Evolutionary conservation across 164 flowering plant genomes (phyloP), one percentile per base, ranked within the genome.

Genomic region (Magnolia kwangsiensis): DNA sequence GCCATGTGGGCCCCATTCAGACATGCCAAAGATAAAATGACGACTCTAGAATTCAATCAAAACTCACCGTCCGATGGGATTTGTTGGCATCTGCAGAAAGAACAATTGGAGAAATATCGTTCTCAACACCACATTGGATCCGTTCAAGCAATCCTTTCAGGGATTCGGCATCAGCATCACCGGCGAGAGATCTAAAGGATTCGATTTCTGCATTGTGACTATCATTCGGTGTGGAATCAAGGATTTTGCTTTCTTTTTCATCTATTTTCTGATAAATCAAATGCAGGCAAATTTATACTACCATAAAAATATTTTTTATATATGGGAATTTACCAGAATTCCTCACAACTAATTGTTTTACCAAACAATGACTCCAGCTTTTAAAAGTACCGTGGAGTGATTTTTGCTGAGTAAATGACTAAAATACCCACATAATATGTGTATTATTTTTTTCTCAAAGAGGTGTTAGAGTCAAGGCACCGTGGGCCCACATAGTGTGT

Each of bases 31-130:
- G 8, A 21, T 21, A 37, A 55, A 55, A 16, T 55, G 61, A 37
- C 45, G 8, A 10, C 61, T 55, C 18, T 13, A 77, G 16, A 72
- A 74, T 49, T 58, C n/a, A 67, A 49, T 67, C 23, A 69, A 81
- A 74, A 83, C 90, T 84, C 82, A 89, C 98, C 83, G 97, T 96
- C 74, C 99, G 82, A 84, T 94, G 94, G 37, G 87, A 66, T 79
- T 96, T 96, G 80, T 94, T 96, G 65, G 88, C 81, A 82, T 87
- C 86, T 1, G 99, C 91, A 78, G 93, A 87, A 75, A 96, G 97
- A 78, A 90, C 85, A 72, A 96, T 81, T 0, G 90, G 93, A 5
- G 82, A 76, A n/a, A 80, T 67, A 65, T 82, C 79, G 72, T 76
- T 88, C 71, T 76, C 84, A 18, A 18, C 73, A n/a, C 85, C 89